phyloP scores from a whole-genome alignment of 75 land plant species.

The Pseudotsuga menziesii region DNA sequence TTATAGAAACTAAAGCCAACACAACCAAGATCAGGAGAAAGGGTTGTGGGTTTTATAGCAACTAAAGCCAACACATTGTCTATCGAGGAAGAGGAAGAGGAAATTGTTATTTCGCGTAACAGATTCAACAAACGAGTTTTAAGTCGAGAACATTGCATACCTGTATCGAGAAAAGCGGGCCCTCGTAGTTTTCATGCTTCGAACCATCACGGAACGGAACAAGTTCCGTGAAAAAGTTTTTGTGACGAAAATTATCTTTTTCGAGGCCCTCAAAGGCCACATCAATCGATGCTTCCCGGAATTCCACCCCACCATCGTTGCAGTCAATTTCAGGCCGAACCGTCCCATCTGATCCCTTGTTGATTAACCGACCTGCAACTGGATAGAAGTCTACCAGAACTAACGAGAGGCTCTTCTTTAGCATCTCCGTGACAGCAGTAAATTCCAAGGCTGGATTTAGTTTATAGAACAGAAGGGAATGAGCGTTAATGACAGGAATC shows the following conservation, averaged over 20 bases:
- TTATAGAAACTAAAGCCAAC: too few species aligned
- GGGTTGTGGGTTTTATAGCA: too few species aligned
- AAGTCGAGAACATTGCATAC: neutral
- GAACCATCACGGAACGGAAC: neutral
- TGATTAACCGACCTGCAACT: constrained; percentile 12
- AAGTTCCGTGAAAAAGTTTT: neutral
- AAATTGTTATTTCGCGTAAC: too few species aligned
- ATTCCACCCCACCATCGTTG: neutral
- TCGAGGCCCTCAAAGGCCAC: neutral
- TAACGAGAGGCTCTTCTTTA: constrained; percentile 11
- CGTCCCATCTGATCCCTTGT: too few species aligned
- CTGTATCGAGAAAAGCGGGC: neutral
- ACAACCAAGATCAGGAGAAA: too few species aligned
- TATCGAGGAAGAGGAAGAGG: too few species aligned
- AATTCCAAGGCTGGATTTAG: neutral
- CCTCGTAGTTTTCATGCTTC: neutral
- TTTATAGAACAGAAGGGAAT: too few species aligned
- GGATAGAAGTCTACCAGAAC: constrained; percentile 8
- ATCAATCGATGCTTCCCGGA: neutral
- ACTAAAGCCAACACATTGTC: too few species aligned
- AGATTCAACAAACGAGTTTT: too few species aligned
- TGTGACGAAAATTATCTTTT: neutral
- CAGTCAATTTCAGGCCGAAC: constrained; percentile 1
- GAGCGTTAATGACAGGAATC: neutral
- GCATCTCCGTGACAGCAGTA: neutral